Percentiles rank a stretch among this genome's conserved stretches.
phyloP scores from a whole-genome alignment of 2,329 filamentous ascomycete genomes.

The Paracoccidioides brasiliensis region DNA sequence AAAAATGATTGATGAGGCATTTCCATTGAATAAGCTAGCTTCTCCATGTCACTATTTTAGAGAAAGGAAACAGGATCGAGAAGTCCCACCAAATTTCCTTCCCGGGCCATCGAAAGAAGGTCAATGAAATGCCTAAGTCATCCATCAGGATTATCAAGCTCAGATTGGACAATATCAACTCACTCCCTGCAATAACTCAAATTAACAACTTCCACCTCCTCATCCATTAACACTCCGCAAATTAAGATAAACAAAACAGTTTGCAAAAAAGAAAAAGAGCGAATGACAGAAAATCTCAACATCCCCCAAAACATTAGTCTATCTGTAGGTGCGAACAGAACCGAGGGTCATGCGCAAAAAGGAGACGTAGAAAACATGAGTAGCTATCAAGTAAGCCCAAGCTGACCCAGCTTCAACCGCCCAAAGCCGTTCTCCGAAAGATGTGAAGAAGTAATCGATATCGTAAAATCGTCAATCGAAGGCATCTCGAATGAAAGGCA shows the following conservation, averaged over 20 bases:
- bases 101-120: background rate
- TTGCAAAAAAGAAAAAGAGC: constrained; percentile 4
- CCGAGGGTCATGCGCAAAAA: background rate
- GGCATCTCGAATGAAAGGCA: background rate
- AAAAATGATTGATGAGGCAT: background rate
- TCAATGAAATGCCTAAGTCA: background rate
- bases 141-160: background rate
- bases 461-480: background rate
- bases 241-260: background rate
- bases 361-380: background rate
- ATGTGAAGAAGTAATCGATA: background rate
- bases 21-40: constrained; percentile 1
- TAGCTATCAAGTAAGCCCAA: background rate
- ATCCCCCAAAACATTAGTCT: background rate
- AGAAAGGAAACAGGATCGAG: background rate
- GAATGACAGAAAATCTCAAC: constrained; percentile 5
- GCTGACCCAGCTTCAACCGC: background rate
- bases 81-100: background rate
- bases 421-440: background rate
- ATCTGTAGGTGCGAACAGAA: background rate
- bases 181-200: background rate
- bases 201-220: background rate
- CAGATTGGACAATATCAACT: background rate
- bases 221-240: background rate
- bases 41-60: background rate